Base-by-base conservation (phyloP, 2,329 filamentous ascomycete species). In the Leptographium procerum region DNA sequence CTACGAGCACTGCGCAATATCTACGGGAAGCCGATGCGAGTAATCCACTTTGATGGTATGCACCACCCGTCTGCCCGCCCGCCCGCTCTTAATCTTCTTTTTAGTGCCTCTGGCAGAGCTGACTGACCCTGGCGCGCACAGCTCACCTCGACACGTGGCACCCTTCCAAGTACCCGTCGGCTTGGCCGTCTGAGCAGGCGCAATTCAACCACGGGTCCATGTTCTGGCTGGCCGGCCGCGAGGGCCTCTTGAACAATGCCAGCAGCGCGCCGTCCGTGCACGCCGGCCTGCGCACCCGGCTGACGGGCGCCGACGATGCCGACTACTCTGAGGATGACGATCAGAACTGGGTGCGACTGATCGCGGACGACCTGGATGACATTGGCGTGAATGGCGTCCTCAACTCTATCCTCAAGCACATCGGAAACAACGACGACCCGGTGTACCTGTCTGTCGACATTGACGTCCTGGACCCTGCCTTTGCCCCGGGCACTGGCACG, bases 121-220 rank as follows among this genome's bases (percentile, higher is more conserved):
- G 2, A 29, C 48, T n/a, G n/a, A n/a, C n/a, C n/a, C n/a, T n/a
- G n/a, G 19, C 19, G 26, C 26, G 2, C 9, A 64, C 22, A 68
- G 75, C 74, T 24, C 89, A 95, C 69, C 78, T 94, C 2, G 89
- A 94, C 68, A 94, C 89, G 2, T 94, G 89, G 89, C 85, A 92
- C 69, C 88, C 89, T 2, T 81, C 78, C 28, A 86, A 89, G 64
- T 95, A 95, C 71, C 88, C 89, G 0, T 85, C 81, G 19, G 83
- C 85, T 58, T 96, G 91, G 91, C 66, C 68, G 3, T 80, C 79
- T 3, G 79, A 83, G 60, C 87, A 89, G 69, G 80, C 83, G 2
- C 81, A 86, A 64, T 94, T 95, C 75, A 95, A 86, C 67, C 91
- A 96, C 71, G 91, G 91, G 5, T 89, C 83, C 64, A 94, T 95